These are phyloP conservation scores for Discostella pseudostelligera DNA, from an alignment of 108 stramenopile species.

Conservation along the genomic window DNA sequence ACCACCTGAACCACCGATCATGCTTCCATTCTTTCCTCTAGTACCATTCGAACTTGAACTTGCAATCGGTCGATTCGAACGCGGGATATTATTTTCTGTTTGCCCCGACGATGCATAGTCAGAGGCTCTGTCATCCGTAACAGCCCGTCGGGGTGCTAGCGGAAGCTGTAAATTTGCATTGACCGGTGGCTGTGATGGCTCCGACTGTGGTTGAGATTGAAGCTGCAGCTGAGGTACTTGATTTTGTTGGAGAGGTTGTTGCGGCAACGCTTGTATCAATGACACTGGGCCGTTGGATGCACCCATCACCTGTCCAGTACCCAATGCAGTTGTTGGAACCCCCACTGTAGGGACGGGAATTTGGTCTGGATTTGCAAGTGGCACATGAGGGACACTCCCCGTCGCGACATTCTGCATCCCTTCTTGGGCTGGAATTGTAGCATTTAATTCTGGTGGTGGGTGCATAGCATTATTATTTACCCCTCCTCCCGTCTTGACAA, in stretches of 20 bases:
- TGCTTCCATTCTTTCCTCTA: slow-evolving; percentile 19
- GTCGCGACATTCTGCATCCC: background rate
- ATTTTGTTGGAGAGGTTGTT: background rate
- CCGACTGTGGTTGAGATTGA: background rate
- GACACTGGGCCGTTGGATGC: background rate
- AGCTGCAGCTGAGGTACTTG: slow-evolving; percentile 2
- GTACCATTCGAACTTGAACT: background rate
- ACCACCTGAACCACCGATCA: slow-evolving; percentile 43
- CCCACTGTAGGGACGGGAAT: background rate
- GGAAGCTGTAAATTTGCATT: slow-evolving; percentile 5
- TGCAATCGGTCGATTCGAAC: background rate
- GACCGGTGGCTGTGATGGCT: background rate
- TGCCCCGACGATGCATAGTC: background rate
- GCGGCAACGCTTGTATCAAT: background rate
- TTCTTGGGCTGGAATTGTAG: background rate
- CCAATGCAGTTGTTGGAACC: background rate
- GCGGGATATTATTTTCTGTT: background rate
- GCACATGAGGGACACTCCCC: background rate
- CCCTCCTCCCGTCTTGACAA: slow-evolving; percentile 21
- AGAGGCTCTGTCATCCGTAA: background rate
- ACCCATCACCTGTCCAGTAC: slow-evolving; percentile 14
- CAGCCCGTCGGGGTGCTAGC: background rate
- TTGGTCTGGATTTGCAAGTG: background rate
- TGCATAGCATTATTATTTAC: background rate
- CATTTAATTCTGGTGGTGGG: background rate